Conservation (phyloP, 129 eudicot species). For the Cynara cardunculus region DNA sequence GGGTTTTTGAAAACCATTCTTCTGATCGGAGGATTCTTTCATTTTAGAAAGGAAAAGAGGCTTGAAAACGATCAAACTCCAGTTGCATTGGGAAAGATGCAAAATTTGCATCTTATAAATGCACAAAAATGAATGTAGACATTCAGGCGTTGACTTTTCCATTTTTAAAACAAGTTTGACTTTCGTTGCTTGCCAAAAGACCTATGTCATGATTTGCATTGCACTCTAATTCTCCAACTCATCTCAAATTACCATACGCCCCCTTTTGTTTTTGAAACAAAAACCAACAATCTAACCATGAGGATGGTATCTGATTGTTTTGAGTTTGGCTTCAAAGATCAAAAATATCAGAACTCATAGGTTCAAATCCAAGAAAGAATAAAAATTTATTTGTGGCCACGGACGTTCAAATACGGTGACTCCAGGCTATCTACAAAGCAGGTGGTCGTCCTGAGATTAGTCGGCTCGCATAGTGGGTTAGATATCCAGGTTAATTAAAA, state of each 20-base stretch:
- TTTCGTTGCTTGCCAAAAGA: neutral
- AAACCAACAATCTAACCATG: no score
- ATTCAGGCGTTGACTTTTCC: conserved; percentile 14
- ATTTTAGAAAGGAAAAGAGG: neutral
- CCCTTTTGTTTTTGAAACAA: neutral
- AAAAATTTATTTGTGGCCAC: no score
- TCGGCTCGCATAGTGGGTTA: no score
- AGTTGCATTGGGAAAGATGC: conserved; percentile 21
- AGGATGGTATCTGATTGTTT: no score
- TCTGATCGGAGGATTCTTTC: conserved; percentile 4
- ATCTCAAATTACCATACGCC: neutral
- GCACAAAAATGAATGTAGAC: conserved; percentile 15
- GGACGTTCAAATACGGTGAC: no score
- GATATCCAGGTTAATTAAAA: no score
- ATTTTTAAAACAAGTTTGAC: neutral
- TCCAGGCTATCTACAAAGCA: no score
- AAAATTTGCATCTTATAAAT: conserved; percentile 15
- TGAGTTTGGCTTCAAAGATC: no score
- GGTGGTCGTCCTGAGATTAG: no score
- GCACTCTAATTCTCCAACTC: neutral
- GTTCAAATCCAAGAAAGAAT: no score
- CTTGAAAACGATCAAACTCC: conserved; percentile 9
- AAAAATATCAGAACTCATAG: no score
- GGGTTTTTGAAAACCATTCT: no score
- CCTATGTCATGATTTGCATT: neutral